Evolutionary conservation across 768 basidiomycete genomes (phyloP).

Genomic region (Amanita rubescens): DNA sequence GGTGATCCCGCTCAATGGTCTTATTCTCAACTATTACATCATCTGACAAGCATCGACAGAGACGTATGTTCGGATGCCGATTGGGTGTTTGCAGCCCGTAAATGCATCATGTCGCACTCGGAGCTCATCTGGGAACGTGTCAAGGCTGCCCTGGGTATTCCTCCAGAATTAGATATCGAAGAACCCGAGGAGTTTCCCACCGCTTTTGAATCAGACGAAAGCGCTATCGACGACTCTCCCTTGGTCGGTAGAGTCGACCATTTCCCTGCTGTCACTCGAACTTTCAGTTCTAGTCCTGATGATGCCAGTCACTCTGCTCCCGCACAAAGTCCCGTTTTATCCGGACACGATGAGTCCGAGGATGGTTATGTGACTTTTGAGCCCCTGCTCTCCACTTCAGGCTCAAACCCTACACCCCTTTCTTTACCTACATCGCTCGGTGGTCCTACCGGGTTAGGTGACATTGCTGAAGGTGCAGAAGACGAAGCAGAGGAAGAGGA

Average conservation of each 20-base stretch:
- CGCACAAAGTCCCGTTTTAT: slow-evolving; percentile 1
- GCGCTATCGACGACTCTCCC: slow-evolving; percentile 38
- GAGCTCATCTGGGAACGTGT: slow-evolving; percentile 91
- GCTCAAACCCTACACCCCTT: slow-evolving; percentile 28
- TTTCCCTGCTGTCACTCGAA: background rate
- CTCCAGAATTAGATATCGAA: slow-evolving; percentile 73
- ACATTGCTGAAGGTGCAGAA: slow-evolving; percentile 59
- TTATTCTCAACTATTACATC: slow-evolving; percentile 59
- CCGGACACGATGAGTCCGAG: slow-evolving; percentile 9
- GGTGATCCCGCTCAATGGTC: slow-evolving; percentile 66
- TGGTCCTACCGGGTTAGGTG: slow-evolving; percentile 33
- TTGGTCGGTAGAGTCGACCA: slow-evolving; percentile 16
- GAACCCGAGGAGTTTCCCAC: slow-evolving; percentile 22
- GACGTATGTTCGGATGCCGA: slow-evolving; percentile 56
- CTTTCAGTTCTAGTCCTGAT: no score
- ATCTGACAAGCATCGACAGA: slow-evolving; percentile 60
- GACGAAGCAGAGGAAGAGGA: slow-evolving; percentile 39
- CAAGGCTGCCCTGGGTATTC: slow-evolving; percentile 82
- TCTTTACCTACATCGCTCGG: slow-evolving; percentile 27
- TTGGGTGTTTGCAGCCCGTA: slow-evolving; percentile 70
- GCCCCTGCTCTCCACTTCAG: slow-evolving; percentile 39
- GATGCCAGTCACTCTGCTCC: no score
- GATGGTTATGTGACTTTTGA: slow-evolving; percentile 34
- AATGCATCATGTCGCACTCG: slow-evolving; percentile 66
- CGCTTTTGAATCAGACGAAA: slow-evolving; percentile 28